Conservation (phyloP, 352 stramenopile species). For the Globisporangium cylindrosporum region DNA sequence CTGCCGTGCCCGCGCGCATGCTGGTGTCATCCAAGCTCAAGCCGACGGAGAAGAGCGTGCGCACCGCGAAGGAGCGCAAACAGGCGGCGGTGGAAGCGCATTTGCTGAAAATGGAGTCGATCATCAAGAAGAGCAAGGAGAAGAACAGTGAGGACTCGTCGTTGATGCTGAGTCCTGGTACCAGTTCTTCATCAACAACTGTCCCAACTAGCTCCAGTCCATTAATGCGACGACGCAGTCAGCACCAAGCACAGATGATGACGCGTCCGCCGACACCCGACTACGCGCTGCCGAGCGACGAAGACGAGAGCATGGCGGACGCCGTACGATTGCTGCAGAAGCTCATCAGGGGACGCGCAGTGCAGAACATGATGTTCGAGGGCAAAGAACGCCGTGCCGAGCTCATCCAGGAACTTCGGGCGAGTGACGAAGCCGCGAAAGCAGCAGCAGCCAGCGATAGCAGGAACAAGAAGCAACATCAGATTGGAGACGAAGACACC, state of each 20-base stretch:
- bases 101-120: slow-evolving; percentile 84
- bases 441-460: slow-evolving; percentile 14
- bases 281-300: slow-evolving; percentile 37
- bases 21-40: slow-evolving; percentile 51
- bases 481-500: slow-evolving; percentile 33
- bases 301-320: slow-evolving; percentile 53
- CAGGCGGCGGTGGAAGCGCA: slow-evolving; percentile 72
- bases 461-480: slow-evolving; percentile 8
- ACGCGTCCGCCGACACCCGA: slow-evolving; percentile 78
- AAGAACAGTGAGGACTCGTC: slow-evolving; percentile 2
- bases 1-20: slow-evolving; percentile 44
- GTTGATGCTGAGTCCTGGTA: neutral
- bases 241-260: slow-evolving; percentile 45
- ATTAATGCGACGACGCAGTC: slow-evolving; percentile 26
- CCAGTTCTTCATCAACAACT: neutral
- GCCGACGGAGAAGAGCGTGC: slow-evolving; percentile 43
- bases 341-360: slow-evolving; percentile 83
- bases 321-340: slow-evolving; percentile 86
- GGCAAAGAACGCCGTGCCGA: slow-evolving; percentile 85
- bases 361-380: slow-evolving; percentile 95
- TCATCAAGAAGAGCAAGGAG: slow-evolving; percentile 74
- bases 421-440: slow-evolving; percentile 47
- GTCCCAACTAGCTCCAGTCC: slow-evolving; percentile 11
- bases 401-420: slow-evolving; percentile 88
- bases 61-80: slow-evolving; percentile 77